Evolutionary conservation across 148 eudicot genomes (phyloP).

Genomic region (Mesembryanthemum crystallinum): DNA sequence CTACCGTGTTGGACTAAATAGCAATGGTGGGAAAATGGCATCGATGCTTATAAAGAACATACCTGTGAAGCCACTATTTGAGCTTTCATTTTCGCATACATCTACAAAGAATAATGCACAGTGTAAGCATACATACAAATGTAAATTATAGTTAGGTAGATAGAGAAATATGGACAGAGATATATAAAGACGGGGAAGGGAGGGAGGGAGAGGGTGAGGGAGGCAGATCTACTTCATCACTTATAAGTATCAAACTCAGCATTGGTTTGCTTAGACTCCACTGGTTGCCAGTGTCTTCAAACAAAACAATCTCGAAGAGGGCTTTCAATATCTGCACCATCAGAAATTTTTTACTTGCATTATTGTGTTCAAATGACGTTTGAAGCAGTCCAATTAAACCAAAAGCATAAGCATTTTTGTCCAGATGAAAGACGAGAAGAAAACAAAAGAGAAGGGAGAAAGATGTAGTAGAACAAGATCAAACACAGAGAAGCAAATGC

Average conservation of each 20-base stretch:
- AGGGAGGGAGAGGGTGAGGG: neutral
- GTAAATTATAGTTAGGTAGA: neutral
- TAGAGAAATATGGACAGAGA: neutral
- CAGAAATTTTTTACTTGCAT: constrained; percentile 4
- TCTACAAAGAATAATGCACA: constrained; percentile 27
- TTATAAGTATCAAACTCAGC: constrained; percentile 82
- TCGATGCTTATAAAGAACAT: constrained; percentile 14
- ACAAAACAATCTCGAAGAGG: constrained; percentile 80
- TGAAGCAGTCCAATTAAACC: neutral
- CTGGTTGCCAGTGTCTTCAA: constrained; percentile 58
- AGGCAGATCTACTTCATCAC: constrained; percentile 57
- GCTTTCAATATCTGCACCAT: constrained; percentile 61
- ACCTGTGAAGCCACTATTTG: constrained; percentile 52
- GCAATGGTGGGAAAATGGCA: neutral
- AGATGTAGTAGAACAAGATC: neutral
- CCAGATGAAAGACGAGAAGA: neutral
- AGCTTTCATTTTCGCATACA: constrained; percentile 42
- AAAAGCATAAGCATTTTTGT: neutral
- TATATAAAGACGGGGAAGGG: neutral
- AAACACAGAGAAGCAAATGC: neutral
- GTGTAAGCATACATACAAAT: neutral
- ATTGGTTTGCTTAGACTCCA: constrained; percentile 86
- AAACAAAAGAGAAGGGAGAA: neutral
- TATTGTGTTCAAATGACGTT: neutral
- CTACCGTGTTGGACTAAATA: neutral